Percentiles rank a stretch among this genome's conserved stretches.
Evolutionary conservation across 1,284 basidiomycete species (phyloP).

Genomic region (Ustilago hordei): DNA sequence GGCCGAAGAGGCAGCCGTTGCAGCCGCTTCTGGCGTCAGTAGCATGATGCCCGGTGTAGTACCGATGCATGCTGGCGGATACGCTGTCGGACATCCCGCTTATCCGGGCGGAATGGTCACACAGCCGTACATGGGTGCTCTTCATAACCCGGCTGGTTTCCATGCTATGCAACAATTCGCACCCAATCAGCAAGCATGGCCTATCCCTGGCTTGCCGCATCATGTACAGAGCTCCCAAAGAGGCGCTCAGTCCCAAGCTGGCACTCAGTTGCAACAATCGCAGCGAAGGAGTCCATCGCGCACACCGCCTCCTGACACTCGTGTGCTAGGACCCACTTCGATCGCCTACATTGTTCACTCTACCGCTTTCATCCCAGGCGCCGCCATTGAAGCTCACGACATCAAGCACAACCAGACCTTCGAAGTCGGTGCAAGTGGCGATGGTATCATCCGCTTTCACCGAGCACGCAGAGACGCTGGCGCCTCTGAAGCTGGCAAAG

Average conservation of each 20-base stretch:
- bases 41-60: conserved; percentile 12
- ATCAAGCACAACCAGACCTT: conserved; percentile 72
- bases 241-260: not conserved
- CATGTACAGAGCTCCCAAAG: conserved; percentile 12
- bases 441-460: conserved; percentile 87
- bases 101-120: conserved; percentile 32
- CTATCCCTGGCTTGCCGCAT: conserved; percentile 18
- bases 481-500: conserved; percentile 10
- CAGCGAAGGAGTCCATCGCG: conserved; percentile 31
- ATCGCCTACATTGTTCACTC: conserved; percentile 89
- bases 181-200: conserved; percentile 30
- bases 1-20: conserved; percentile 75
- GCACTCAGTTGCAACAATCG: conserved; percentile 1
- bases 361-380: conserved; percentile 81
- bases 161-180: conserved; percentile 21
- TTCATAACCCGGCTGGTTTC: conserved; percentile 41
- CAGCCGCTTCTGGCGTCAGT: conserved; percentile 35
- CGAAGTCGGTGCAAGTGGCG: conserved; percentile 77
- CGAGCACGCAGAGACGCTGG: conserved; percentile 70
- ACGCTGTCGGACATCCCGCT: conserved; percentile 13
- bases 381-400: conserved; percentile 87
- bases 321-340: conserved; percentile 79
- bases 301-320: conserved; percentile 61
- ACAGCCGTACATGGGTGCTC: conserved; percentile 40
- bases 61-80: conserved; percentile 20